phyloP scores from a whole-genome alignment of 495 filamentous ascomycete genomes.

The Talaromyces ruber region DNA sequence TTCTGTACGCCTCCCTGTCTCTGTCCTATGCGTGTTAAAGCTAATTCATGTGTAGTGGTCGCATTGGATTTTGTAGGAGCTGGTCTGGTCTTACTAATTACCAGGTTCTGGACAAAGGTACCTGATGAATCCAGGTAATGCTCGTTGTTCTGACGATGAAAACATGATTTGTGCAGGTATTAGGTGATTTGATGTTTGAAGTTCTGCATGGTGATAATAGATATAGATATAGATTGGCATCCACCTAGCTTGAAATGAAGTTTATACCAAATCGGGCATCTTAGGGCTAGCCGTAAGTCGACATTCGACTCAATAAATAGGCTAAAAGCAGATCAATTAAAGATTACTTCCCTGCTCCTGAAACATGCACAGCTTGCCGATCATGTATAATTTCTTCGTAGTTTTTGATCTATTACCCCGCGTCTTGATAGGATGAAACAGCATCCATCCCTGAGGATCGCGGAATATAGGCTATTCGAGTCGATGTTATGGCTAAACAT shows the following conservation, averaged over 20 bases:
- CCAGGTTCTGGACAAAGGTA: background rate
- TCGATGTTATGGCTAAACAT: background rate
- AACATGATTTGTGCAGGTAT: background rate
- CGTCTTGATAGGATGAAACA: background rate
- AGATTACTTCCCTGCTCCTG: background rate
- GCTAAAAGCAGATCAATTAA: background rate
- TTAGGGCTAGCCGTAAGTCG: background rate
- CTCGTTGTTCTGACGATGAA: background rate
- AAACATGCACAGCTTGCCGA: background rate
- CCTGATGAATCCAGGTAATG: background rate
- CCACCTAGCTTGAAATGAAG: background rate
- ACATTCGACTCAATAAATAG: background rate
- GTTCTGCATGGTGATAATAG: background rate
- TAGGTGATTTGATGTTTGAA: background rate
- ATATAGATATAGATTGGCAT: background rate
- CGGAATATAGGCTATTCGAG: background rate
- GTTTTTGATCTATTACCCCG: background rate
- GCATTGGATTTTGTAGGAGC: background rate
- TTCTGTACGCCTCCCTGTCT: constrained; percentile 25
- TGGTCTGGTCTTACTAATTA: background rate
- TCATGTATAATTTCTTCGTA: background rate
- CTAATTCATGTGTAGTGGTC: background rate
- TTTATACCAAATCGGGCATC: background rate
- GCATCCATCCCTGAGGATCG: background rate
- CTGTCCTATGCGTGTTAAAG: background rate